phyloP scores from a whole-genome alignment of 345 rosid species.

The Pistacia vera region DNA sequence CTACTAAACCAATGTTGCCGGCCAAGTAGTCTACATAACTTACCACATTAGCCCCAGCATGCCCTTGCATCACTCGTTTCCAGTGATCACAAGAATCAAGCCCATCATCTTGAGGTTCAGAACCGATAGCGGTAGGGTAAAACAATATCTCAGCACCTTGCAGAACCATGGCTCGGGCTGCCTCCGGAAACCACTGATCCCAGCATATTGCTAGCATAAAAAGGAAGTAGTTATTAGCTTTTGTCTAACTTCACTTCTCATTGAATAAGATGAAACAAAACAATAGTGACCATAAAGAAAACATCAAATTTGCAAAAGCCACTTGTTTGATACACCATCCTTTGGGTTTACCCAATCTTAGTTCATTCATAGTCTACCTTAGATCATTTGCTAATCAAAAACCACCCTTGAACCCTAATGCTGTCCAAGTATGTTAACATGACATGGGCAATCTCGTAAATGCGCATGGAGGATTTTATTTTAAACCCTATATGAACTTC shows the following conservation, averaged over 20 bases:
- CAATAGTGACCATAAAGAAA: neutral
- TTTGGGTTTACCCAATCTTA: neutral
- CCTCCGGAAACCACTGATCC: constrained; percentile 99
- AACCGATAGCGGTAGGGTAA: constrained; percentile 94
- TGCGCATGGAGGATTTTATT: no score
- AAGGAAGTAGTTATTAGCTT: neutral
- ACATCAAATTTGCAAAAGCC: neutral
- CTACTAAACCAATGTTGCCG: neutral
- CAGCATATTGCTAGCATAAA: constrained; percentile 76
- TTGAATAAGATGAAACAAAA: neutral
- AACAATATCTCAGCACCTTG: constrained; percentile 89
- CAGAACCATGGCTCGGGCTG: constrained; percentile 87
- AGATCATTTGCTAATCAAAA: no score
- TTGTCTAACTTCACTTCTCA: neutral
- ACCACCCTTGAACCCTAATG: no score
- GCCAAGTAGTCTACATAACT: constrained; percentile 22
- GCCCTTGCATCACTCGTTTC: constrained; percentile 97
- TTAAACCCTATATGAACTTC: no score
- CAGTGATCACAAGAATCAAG: constrained; percentile 92
- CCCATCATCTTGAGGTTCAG: constrained; percentile 94
- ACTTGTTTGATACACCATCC: constrained; percentile 6
- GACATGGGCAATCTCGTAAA: no score
- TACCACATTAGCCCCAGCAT: constrained; percentile 97
- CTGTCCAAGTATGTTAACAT: no score
- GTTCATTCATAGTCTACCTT: no score